These are phyloP conservation scores for Calonectria hawksworthii DNA, from an alignment of 2,329 filamentous ascomycete species.

Conservation along the genomic window DNA sequence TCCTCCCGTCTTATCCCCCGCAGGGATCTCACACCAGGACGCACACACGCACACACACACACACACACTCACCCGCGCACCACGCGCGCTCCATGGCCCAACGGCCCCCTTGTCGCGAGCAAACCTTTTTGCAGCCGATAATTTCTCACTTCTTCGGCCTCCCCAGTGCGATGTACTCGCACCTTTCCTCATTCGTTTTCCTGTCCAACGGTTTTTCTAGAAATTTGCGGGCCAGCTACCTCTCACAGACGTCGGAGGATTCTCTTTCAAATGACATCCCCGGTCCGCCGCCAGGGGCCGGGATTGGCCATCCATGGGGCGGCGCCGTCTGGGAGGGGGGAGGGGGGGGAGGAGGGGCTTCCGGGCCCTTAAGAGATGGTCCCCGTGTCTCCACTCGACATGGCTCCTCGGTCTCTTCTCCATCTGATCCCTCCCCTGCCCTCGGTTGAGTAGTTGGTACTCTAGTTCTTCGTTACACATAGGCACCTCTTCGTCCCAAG, in stretches of 20 bases:
- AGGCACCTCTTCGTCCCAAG: slow-evolving; percentile 37
- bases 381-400: slow-evolving; percentile 49
- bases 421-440: slow-evolving; percentile 43
- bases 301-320: slow-evolving; percentile 44
- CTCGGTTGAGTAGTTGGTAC: slow-evolving; percentile 44
- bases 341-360: slow-evolving; percentile 43
- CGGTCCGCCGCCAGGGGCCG: slow-evolving; percentile 40
- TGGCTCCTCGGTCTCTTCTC: slow-evolving; percentile 44
- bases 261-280: slow-evolving; percentile 48
- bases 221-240: slow-evolving; percentile 48
- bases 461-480: slow-evolving; percentile 37
- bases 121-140: slow-evolving; percentile 46
- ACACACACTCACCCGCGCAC: slow-evolving; percentile 12
- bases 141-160: slow-evolving; percentile 44
- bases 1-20: slow-evolving; percentile 34
- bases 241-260: slow-evolving; percentile 48
- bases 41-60: background rate
- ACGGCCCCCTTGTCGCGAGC: slow-evolving; percentile 41
- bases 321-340: slow-evolving; percentile 36
- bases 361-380: slow-evolving; percentile 47
- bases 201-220: slow-evolving; percentile 50
- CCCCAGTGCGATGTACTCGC: slow-evolving; percentile 31
- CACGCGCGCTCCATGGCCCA: slow-evolving; percentile 19
- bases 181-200: slow-evolving; percentile 39
- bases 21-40: slow-evolving; percentile 27